Evolutionary conservation across 1,284 basidiomycete species (phyloP).

Genomic region (Malassezia yamatoensis): DNA sequence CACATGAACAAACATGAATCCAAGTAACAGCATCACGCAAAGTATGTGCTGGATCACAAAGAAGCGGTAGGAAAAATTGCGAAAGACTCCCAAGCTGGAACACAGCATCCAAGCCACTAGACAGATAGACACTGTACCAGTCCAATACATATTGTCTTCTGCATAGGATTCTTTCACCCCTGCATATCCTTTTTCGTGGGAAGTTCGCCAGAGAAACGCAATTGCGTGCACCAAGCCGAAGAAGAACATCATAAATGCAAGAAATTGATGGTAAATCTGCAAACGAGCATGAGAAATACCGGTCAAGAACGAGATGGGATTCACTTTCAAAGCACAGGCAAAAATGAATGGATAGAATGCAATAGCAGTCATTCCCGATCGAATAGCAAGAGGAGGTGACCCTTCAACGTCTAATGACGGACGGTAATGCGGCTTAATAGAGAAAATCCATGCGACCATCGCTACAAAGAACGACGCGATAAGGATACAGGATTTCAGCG

Average conservation of each 20-base stretch:
- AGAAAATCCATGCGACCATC: constrained; percentile 21
- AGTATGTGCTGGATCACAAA: constrained; percentile 39
- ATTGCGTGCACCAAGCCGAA: not conserved
- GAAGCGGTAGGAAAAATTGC: constrained; percentile 38
- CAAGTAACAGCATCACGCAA: constrained; percentile 29
- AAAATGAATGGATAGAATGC: constrained; percentile 39
- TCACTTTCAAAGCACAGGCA: constrained; percentile 32
- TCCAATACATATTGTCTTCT: not conserved
- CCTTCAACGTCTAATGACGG: constrained; percentile 24
- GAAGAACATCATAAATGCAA: constrained; percentile 13
- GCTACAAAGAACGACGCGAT: constrained; percentile 10
- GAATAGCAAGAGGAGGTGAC: constrained; percentile 20
- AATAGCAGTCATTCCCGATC: constrained; percentile 33
- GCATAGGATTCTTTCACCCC: not conserved
- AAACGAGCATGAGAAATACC: constrained; percentile 35
- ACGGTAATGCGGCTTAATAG: constrained; percentile 34
- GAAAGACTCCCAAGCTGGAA: constrained; percentile 29
- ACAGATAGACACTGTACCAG: not conserved
- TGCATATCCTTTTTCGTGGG: not conserved
- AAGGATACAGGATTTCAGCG: not conserved
- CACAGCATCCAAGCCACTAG: constrained; percentile 28
- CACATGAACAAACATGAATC: constrained; percentile 14
- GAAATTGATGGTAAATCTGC: constrained; percentile 41
- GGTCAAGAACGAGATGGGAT: constrained; percentile 34
- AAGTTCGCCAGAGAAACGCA: not conserved